Percentiles rank a stretch among this genome's conserved stretches.
Evolutionary conservation across 2,329 filamentous ascomycete species (phyloP).

Genomic region (Nemania serpens): DNA sequence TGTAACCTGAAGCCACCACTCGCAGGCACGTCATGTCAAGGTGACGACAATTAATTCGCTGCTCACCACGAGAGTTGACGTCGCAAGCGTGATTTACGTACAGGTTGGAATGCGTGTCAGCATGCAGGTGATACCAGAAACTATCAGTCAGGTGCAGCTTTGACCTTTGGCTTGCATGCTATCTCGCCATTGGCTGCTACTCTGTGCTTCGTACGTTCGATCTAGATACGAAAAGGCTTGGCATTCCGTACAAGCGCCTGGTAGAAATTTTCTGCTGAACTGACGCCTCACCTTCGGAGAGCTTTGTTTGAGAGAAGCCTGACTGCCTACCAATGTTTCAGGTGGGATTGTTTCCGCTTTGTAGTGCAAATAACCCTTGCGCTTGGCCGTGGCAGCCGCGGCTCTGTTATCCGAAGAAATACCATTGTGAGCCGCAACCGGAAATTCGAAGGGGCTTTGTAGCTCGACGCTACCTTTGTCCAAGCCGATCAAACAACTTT

Average conservation of each 20-base stretch:
- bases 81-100: conserved; percentile 1
- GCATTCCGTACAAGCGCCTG: no score
- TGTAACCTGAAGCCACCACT: background rate
- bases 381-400: background rate
- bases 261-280: no score
- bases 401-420: conserved; percentile 10
- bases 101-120: conserved; percentile 10
- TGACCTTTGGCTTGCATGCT: background rate
- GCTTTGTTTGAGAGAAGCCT: background rate
- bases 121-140: conserved; percentile 22
- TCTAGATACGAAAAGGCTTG: no score
- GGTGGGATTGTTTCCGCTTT: conserved; percentile 1
- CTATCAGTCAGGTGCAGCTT: background rate
- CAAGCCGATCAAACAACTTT: conserved; percentile 20
- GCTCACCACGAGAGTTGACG: background rate
- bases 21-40: background rate
- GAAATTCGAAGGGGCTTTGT: conserved; percentile 22
- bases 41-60: background rate
- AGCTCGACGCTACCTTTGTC: conserved; percentile 19
- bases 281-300: background rate
- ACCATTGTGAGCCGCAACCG: conserved; percentile 6
- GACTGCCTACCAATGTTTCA: background rate
- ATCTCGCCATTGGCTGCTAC: no score
- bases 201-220: no score
- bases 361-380: background rate